Evolutionary conservation across 768 basidiomycete species (phyloP).

Genomic region (Tylopilus plumbeoviolaceoides): DNA sequence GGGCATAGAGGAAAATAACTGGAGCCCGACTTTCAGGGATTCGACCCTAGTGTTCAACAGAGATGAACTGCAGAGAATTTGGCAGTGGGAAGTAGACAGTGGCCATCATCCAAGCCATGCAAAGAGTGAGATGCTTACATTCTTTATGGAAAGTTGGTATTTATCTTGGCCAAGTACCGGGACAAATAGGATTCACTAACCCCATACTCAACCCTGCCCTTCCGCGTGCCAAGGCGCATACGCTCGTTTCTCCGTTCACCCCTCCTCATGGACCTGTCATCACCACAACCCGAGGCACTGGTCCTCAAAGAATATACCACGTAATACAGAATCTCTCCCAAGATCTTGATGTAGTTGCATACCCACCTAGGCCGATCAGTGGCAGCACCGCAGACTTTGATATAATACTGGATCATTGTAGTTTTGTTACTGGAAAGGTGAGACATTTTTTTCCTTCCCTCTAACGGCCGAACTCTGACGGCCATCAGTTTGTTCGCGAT

Average conservation of each 20-base stretch:
- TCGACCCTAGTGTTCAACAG: background rate
- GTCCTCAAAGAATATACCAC: background rate
- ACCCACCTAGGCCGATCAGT: background rate
- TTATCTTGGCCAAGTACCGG: background rate
- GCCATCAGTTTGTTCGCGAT: background rate
- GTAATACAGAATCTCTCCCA: background rate
- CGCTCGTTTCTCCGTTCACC: background rate
- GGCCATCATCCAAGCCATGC: background rate
- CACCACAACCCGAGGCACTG: background rate
- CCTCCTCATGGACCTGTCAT: background rate
- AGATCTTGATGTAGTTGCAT: background rate
- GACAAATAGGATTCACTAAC: background rate
- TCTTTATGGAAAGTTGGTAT: background rate
- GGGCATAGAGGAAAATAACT: background rate
- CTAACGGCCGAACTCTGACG: background rate
- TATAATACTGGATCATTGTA: background rate
- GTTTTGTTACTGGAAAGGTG: background rate
- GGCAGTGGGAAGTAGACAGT: background rate
- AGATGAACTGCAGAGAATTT: background rate
- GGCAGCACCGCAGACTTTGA: background rate
- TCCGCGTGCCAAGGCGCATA: background rate
- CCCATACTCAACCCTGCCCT: background rate
- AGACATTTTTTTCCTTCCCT: background rate
- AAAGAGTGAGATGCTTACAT: background rate
- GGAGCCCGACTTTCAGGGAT: background rate